Conservation (phyloP, 2,329 filamentous ascomycete genomes). For the Aspergillus sp. region DNA sequence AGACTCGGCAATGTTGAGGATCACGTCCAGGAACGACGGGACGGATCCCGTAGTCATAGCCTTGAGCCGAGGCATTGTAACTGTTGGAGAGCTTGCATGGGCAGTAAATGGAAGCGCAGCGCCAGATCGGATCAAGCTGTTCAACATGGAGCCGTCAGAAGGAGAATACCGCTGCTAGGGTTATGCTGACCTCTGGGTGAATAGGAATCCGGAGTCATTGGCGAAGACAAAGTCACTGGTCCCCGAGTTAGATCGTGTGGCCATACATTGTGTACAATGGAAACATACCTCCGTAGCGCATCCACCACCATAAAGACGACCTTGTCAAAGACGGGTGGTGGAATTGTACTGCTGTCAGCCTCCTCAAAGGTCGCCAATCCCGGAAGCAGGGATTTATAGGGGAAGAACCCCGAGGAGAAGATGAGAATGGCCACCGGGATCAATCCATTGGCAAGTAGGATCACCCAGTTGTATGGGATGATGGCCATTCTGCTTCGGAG, state of each 20-base stretch:
- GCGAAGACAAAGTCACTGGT: conserved; percentile 85
- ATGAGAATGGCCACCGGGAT: conserved; percentile 63
- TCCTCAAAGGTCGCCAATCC: conserved; percentile 61
- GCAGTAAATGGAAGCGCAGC: conserved; percentile 87
- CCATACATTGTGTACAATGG: no score
- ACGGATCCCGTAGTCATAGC: conserved; percentile 95
- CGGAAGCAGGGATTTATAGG: conserved; percentile 87
- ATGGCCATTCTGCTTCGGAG: conserved; percentile 12
- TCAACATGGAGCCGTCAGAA: no score
- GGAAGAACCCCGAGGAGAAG: conserved; percentile 91
- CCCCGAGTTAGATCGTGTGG: no score
- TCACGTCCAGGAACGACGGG: conserved; percentile 94
- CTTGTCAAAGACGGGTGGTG: conserved; percentile 69
- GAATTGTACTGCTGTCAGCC: conserved; percentile 45
- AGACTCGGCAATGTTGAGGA: conserved; percentile 90
- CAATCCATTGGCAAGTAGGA: conserved; percentile 63
- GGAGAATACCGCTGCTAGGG: neutral
- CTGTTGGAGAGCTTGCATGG: conserved; percentile 89
- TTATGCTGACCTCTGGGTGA: conserved; percentile 65
- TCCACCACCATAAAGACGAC: conserved; percentile 97
- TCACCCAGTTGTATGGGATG: conserved; percentile 25
- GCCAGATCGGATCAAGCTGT: conserved; percentile 71
- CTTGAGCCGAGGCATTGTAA: conserved; percentile 97
- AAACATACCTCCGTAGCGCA: conserved; percentile 68
- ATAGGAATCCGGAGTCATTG: conserved; percentile 68